These are phyloP conservation scores for Phytophthora pluvialis DNA, from an alignment of 352 stramenopile species.

Conservation along the genomic window DNA sequence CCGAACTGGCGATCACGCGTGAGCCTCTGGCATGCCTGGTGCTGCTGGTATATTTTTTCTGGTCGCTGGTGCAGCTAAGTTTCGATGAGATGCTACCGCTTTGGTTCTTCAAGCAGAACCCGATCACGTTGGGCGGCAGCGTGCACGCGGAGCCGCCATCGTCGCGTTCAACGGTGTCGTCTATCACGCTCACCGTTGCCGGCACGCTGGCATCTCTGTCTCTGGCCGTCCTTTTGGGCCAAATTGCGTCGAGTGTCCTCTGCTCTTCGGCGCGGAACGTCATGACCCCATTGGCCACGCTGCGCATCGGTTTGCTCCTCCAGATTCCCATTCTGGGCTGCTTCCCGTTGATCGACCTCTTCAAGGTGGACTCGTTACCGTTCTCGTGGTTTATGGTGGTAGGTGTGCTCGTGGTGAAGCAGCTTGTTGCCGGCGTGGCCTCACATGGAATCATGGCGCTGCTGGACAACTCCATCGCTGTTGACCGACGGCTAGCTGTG, in stretches of 20 bases:
- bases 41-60: constrained; percentile 74
- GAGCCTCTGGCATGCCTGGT: constrained; percentile 75
- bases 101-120: constrained; percentile 82
- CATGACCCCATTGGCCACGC: constrained; percentile 79
- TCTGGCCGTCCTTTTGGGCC: constrained; percentile 54
- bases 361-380: constrained; percentile 68
- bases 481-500: constrained; percentile 72
- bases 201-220: constrained; percentile 61
- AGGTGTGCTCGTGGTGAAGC: constrained; percentile 65
- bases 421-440: constrained; percentile 63
- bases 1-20: constrained; percentile 66
- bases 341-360: constrained; percentile 77
- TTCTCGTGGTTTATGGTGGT: constrained; percentile 72
- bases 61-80: constrained; percentile 71
- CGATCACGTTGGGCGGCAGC: constrained; percentile 42
- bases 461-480: constrained; percentile 82
- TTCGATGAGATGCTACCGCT: constrained; percentile 84
- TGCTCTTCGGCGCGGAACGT: constrained; percentile 57
- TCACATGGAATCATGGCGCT: constrained; percentile 70
- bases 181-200: constrained; percentile 64
- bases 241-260: constrained; percentile 56
- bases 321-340: constrained; percentile 73
- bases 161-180: constrained; percentile 49
- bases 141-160: constrained; percentile 47
- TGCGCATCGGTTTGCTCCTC: constrained; percentile 79